Evolutionary conservation across 352 stramenopile species (phyloP), one percentile per base, ranked within the genome.

Genomic region (Pythium utonaiense): DNA sequence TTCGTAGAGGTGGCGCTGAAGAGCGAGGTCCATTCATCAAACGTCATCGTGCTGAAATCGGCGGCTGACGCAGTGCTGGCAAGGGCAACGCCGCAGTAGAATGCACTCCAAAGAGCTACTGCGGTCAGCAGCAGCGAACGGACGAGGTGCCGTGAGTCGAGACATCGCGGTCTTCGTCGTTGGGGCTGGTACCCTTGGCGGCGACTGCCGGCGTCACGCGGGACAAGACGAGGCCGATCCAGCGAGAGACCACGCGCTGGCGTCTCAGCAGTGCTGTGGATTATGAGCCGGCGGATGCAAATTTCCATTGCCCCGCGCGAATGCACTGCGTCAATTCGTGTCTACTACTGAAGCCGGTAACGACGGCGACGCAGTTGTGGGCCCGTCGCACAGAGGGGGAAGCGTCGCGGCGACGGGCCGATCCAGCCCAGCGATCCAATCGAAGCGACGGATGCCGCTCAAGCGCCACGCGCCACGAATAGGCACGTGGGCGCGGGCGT

Each of bases 21-120:
- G 14, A 69, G 30, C 4, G 28, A 14, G 12, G 30, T 22, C 62
- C 62, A 69, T 12, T 64, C 28, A 22, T 14, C 28, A 9, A 69
- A 33, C 1, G 40, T 65, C 40, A 69, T 50, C 9, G 21, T 7
- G 6, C 40, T 42, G 16, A 64, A 52, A 17, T 64, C 56, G 1
- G 55, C 40, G 1, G 38, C 17, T 1, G 31, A 16, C 3, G 10
- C 9, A 14, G 7, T 24, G 16, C 22, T 53, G 22, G 21, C 21
- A 12, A 25, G 2, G 12, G 33, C 33, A 14, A 16, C 16, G 17
- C 12, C 36, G 44, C 38, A 53, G 24, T 30, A 51, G 19, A 41
- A 53, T 3, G 6, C n/a, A 21, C 34, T 25, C 45, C 21, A 53
- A 13, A 60, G 3, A n/a, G 45, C 31, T 19, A 62, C 5, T 14